Conservation (phyloP, 495 filamentous ascomycete species). For the Trichodelitschia bisporula region DNA sequence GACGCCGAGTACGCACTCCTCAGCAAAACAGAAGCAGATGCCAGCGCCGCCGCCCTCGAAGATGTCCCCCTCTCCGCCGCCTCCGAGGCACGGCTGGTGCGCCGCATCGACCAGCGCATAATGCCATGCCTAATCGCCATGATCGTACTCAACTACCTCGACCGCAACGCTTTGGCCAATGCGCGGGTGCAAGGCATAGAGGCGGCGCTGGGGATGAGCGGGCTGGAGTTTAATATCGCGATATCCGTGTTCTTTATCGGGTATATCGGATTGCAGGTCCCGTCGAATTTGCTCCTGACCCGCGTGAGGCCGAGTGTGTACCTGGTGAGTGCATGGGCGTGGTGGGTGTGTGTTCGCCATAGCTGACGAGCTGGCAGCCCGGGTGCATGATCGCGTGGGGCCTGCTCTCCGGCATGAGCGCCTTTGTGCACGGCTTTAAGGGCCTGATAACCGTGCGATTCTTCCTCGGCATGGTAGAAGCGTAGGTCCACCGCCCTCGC, state of each 20-base stretch:
- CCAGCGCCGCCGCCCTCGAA: too few species aligned
- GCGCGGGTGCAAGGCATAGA: slow-evolving; percentile 2
- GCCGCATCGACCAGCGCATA: too few species aligned
- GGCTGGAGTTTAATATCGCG: slow-evolving; percentile 1
- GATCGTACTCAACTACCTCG: slow-evolving; percentile 3
- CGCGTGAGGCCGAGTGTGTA: slow-evolving; percentile 17
- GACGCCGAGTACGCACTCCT: too few species aligned
- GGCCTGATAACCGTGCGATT: slow-evolving; percentile 25
- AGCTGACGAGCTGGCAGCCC: too few species aligned
- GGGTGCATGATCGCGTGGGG: slow-evolving; percentile 24
- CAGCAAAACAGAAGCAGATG: too few species aligned
- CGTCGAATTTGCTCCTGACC: slow-evolving; percentile 29
- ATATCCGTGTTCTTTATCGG: slow-evolving; percentile 23
- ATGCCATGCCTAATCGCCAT: too few species aligned
- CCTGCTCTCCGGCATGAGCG: slow-evolving; percentile 21
- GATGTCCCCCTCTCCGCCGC: too few species aligned
- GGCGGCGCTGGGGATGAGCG: not conserved
- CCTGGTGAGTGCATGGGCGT: too few species aligned
- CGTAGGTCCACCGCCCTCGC: too few species aligned
- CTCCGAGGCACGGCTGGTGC: too few species aligned
- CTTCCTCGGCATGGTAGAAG: slow-evolving; percentile 11
- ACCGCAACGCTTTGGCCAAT: slow-evolving; percentile 1
- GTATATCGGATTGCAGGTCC: slow-evolving; percentile 22
- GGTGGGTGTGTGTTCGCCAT: too few species aligned
- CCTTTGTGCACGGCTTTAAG: slow-evolving; percentile 21